Evolutionary conservation across 2,329 filamentous ascomycete species (phyloP).

Genomic region (Sclerotiophoma versabilis): DNA sequence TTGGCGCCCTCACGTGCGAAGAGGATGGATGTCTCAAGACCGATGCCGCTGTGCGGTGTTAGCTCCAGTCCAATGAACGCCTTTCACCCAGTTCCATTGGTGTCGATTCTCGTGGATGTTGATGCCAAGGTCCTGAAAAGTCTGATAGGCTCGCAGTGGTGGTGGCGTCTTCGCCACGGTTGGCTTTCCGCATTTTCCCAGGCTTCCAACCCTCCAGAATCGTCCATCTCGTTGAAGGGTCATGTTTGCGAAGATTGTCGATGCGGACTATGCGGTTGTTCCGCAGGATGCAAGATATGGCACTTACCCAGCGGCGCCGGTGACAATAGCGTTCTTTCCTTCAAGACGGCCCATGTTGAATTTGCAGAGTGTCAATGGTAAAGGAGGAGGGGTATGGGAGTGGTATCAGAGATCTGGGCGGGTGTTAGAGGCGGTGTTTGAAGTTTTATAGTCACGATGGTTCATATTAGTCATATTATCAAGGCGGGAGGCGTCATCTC

Average conservation of each 20-base stretch:
- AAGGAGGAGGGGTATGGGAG: not conserved
- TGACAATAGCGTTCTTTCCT: constrained; percentile 77
- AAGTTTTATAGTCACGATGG: constrained; percentile 33
- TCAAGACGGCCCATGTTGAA: constrained; percentile 61
- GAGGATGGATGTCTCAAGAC: constrained; percentile 88
- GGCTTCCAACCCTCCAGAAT: not conserved
- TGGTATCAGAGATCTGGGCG: constrained; percentile 15
- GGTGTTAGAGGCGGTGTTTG: constrained; percentile 17
- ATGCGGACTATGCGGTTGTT: not conserved
- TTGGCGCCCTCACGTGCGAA: constrained; percentile 88
- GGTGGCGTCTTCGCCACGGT: not conserved
- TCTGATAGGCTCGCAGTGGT: not conserved
- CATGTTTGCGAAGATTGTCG: not conserved
- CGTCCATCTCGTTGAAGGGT: not conserved
- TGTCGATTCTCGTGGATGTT: not conserved
- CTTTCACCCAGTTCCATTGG: not conserved
- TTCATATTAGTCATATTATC: constrained; percentile 19
- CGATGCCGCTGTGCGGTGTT: constrained; percentile 73
- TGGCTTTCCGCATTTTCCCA: not conserved
- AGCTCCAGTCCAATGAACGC: constrained; percentile 13
- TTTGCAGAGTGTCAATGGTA: constrained; percentile 17
- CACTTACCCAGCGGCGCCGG: constrained; percentile 82
- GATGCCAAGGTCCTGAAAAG: constrained; percentile 1
- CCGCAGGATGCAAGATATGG: not conserved
- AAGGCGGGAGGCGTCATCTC: constrained; percentile 13